These are phyloP conservation scores for Carex myosuroides DNA, from an alignment of 176 grass and related monocot genomes.

Conservation along the genomic window DNA sequence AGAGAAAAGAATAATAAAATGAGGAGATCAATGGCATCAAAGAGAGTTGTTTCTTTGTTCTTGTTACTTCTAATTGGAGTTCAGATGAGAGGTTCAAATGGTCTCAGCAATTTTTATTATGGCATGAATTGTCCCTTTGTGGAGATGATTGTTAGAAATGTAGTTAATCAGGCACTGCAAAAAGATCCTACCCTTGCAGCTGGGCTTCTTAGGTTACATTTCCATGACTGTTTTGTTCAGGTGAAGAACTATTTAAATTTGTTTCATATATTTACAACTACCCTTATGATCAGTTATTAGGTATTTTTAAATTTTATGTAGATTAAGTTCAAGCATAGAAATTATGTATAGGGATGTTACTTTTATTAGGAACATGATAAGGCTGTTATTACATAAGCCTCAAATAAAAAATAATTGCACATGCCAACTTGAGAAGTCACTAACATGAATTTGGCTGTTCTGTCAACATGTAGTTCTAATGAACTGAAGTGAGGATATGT, in stretches of 20 bases:
- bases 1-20: background rate
- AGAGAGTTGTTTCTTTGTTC: constrained; percentile 29
- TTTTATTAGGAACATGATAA: background rate
- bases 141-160: constrained; percentile 41
- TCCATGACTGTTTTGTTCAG: constrained; percentile 99
- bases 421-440: background rate
- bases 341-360: background rate
- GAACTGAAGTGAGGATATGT: background rate
- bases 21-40: constrained; percentile 18
- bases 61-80: constrained; percentile 27
- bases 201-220: constrained; percentile 69
- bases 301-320: background rate
- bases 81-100: constrained; percentile 25
- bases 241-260: constrained; percentile 4
- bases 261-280: background rate
- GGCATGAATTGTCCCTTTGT: constrained; percentile 73
- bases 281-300: background rate
- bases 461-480: background rate
- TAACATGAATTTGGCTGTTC: constrained; percentile 8
- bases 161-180: constrained; percentile 39
- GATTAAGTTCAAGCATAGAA: background rate
- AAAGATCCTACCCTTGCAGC: constrained; percentile 56
- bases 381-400: background rate
- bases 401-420: background rate
- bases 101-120: constrained; percentile 64